Base-by-base conservation (phyloP, 2,329 filamentous ascomycete species). In the Mycosphaerella sp. region DNA sequence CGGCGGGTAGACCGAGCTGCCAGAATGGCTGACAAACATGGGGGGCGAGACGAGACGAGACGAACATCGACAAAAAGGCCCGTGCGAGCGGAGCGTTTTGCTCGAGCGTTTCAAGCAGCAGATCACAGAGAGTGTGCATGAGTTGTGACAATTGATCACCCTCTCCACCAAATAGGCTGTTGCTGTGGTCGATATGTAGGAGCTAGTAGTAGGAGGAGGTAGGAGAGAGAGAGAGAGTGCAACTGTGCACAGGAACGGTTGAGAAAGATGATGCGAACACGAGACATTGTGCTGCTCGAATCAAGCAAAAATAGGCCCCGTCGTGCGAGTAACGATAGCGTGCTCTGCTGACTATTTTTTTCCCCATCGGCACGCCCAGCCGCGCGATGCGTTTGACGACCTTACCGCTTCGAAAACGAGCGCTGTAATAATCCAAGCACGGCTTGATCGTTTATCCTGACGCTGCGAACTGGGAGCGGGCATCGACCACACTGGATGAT, bases 81-180 rank as follows among this genome's bases (percentile, higher is more conserved):
- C 44, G 51, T 56, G 43, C 50, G 45, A 51, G 51, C 39, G 29
- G 31, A 40, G 31, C 36, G 54, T 52, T 52, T 49, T 47, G 52
- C 43, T 45, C 55, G 52, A 47, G 46, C 36, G 55, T 52, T 54
- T 57, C 48, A 47, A 43, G 48, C 51, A 55, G 49, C 26, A 48
- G 45, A 49, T 21, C 21, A 21, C 21, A 21, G 3, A 21, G 21
- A 4, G 44, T 49, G 54, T 44, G 56, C 53, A 58, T 45, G 50
- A 51, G 41, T 32, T 54, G 56, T 58, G 53, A 58, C 56, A 58
- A 54, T 50, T 50, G 53, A 47, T 51, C 53, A 46, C 48, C 34
- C 40, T 44, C 42, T 29, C 5, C 42, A 21, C 8, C 42, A 44
- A 44, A 44, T 44, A 44, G 42, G 51, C 21, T 23, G 23, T 47